These are phyloP conservation scores for Cyberlindnera xishuangbannaensis DNA, from an alignment of 805 yeast genomes.

Conservation along the genomic window DNA sequence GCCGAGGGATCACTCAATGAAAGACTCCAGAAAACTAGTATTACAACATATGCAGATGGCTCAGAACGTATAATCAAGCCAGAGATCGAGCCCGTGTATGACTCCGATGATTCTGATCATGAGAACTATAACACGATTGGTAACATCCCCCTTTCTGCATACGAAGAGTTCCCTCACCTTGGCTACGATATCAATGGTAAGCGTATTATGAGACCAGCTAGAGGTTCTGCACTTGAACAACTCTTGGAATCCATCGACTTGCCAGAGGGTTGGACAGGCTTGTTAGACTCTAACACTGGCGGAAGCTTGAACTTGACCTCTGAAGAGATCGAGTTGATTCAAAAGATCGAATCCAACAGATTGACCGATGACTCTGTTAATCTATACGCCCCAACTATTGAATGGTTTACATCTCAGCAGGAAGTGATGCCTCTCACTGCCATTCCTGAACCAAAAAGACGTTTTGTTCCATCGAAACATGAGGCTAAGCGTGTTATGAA, in stretches of 20 bases:
- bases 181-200: constrained; percentile 97
- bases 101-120: constrained; percentile 85
- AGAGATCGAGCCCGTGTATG: constrained; percentile 92
- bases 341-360: constrained; percentile 80
- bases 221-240: constrained; percentile 89
- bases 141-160: constrained; percentile 85
- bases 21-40: constrained; percentile 23
- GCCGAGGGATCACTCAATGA: constrained; percentile 30
- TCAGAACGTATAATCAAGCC: constrained; percentile 72
- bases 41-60: constrained; percentile 70
- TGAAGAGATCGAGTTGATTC: constrained; percentile 85
- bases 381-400: constrained; percentile 91
- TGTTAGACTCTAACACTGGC: constrained; percentile 87
- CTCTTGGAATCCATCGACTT: constrained; percentile 85
- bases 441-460: constrained; percentile 93
- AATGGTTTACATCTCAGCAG: constrained; percentile 85
- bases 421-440: constrained; percentile 92
- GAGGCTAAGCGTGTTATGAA: constrained; percentile 97
- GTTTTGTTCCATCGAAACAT: constrained; percentile 94
- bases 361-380: constrained; percentile 72
- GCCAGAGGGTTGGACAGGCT: constrained; percentile 99
- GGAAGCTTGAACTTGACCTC: constrained; percentile 69
- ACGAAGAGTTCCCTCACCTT: constrained; percentile 95
- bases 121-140: constrained; percentile 88
- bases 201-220: constrained; percentile 98